Conservation (phyloP, 257 asterid species). For the Gentiana dahurica region DNA sequence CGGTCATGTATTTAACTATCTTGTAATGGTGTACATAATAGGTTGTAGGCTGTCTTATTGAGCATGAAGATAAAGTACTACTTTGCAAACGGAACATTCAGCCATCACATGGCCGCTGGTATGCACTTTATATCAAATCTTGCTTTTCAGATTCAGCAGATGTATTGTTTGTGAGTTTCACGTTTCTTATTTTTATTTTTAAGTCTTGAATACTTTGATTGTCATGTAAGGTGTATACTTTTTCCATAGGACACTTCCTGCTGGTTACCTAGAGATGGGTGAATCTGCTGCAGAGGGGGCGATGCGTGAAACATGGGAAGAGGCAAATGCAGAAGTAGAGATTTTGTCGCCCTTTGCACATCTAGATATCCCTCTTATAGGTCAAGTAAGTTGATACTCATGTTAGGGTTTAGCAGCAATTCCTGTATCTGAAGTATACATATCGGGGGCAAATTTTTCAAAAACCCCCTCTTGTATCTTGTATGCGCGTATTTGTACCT, state of each 20-base stretch:
- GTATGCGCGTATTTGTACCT: too few species aligned
- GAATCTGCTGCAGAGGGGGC: constrained; percentile 95
- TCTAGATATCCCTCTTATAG: constrained; percentile 88
- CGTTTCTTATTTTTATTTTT: neutral
- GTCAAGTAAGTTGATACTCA: constrained; percentile 44
- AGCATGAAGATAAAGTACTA: constrained; percentile 81
- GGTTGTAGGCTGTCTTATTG: constrained; percentile 97
- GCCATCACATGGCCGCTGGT: constrained; percentile 95
- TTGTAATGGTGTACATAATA: constrained; percentile 12
- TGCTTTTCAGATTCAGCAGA: neutral
- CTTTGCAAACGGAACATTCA: constrained; percentile 84
- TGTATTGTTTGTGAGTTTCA: neutral
- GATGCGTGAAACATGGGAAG: constrained; percentile 89
- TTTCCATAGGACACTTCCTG: constrained; percentile 79
- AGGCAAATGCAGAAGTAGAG: constrained; percentile 89
- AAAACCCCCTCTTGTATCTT: too few species aligned
- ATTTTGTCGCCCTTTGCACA: constrained; percentile 74
- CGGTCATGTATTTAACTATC: neutral
- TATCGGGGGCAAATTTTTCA: too few species aligned
- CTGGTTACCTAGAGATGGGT: constrained; percentile 96
- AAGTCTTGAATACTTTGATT: neutral
- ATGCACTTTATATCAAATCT: constrained; percentile 19
- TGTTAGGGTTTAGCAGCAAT: too few species aligned
- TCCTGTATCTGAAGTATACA: too few species aligned
- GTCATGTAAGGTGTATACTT: neutral